Conservation (phyloP, 1,284 basidiomycete genomes). For the Malassezia pachydermatis region DNA sequence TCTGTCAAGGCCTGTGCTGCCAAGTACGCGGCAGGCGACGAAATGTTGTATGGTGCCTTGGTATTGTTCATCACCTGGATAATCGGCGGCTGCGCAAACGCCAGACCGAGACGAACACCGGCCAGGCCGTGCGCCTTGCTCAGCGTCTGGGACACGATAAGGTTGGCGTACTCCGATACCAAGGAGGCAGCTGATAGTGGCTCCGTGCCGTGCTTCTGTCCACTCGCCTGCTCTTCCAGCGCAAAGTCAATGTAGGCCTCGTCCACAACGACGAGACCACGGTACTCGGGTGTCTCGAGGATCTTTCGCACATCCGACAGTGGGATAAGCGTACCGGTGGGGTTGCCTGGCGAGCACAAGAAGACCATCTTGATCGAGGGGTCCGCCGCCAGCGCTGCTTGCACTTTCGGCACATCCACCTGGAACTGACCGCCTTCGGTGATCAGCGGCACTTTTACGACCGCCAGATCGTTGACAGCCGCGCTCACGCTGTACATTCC, state of each 20-base stretch:
- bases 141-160: slow-evolving; percentile 87
- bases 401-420: slow-evolving; percentile 50
- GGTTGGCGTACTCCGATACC: slow-evolving; percentile 71
- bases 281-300: slow-evolving; percentile 69
- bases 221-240: slow-evolving; percentile 37
- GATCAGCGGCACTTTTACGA: slow-evolving; percentile 70
- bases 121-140: slow-evolving; percentile 95
- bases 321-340: slow-evolving; percentile 78
- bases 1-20: slow-evolving; percentile 68
- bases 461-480: slow-evolving; percentile 80
- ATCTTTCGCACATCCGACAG: slow-evolving; percentile 62
- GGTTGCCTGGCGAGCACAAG: slow-evolving; percentile 94
- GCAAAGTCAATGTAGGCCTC: slow-evolving; percentile 95
- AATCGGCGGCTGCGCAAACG: slow-evolving; percentile 74
- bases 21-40: slow-evolving; percentile 74
- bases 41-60: slow-evolving; percentile 96
- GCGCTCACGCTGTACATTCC: slow-evolving; percentile 96
- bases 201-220: slow-evolving; percentile 20
- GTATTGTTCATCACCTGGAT: slow-evolving; percentile 89
- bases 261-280: slow-evolving; percentile 84
- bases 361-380: slow-evolving; percentile 73
- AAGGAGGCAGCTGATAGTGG: slow-evolving; percentile 60
- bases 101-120: slow-evolving; percentile 81
- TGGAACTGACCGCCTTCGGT: slow-evolving; percentile 68
- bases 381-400: slow-evolving; percentile 25